Evolutionary conservation across 2,329 filamentous ascomycete genomes (phyloP).

Genomic region (Waltergamsia citrina): DNA sequence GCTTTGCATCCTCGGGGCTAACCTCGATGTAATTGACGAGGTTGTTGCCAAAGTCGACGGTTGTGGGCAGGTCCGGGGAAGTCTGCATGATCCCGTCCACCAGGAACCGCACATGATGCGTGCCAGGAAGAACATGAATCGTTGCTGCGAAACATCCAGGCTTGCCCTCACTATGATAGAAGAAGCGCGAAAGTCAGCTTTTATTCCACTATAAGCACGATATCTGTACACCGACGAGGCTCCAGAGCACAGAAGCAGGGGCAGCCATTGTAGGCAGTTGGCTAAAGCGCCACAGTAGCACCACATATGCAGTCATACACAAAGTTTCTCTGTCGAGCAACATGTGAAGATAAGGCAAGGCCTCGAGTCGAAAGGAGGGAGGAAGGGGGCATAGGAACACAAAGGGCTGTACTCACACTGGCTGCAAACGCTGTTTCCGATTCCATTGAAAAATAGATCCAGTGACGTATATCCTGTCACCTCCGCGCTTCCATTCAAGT

Average conservation of each 20-base stretch:
- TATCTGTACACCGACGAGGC: too few species aligned
- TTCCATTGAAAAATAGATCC: slow-evolving; percentile 98
- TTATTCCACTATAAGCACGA: too few species aligned
- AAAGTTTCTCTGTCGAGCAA: neutral
- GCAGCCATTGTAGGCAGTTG: too few species aligned
- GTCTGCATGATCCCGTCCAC: slow-evolving; percentile 92
- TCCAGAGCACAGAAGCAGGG: neutral
- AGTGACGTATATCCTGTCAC: slow-evolving; percentile 90
- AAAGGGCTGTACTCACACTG: slow-evolving; percentile 56
- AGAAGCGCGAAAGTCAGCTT: too few species aligned
- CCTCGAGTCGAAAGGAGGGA: neutral
- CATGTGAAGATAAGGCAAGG: neutral
- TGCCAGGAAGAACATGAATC: slow-evolving; percentile 81
- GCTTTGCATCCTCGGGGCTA: slow-evolving; percentile 55
- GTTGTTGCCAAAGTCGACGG: slow-evolving; percentile 96
- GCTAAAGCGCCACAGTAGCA: slow-evolving; percentile 13
- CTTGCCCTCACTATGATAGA: slow-evolving; percentile 36
- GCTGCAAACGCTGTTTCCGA: slow-evolving; percentile 79
- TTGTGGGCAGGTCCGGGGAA: slow-evolving; percentile 78
- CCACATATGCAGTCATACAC: slow-evolving; percentile 12
- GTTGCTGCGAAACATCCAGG: slow-evolving; percentile 64
- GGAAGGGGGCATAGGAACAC: neutral
- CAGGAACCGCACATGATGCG: slow-evolving; percentile 93
- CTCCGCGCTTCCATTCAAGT: slow-evolving; percentile 76
- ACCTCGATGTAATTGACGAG: slow-evolving; percentile 98